Percentiles rank a stretch among this genome's conserved stretches.
Evolutionary conservation across 2,329 filamentous ascomycete species (phyloP).

Genomic region (Arthrobotrys pseudoclavata): DNA sequence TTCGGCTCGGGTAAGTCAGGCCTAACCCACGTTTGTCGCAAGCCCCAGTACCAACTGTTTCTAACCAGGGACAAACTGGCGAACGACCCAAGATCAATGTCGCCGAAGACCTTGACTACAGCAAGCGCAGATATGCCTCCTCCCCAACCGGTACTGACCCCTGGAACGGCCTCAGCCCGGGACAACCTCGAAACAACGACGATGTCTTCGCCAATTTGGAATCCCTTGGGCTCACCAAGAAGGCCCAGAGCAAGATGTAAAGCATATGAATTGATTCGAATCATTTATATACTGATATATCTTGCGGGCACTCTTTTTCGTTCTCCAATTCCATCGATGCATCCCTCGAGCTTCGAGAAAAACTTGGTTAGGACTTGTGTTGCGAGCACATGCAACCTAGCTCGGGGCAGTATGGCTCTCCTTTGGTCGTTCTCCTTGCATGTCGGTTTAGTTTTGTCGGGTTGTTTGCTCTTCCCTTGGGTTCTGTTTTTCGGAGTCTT

Average conservation of each 20-base stretch:
- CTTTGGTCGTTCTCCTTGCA: no score
- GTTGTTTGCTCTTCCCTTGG: no score
- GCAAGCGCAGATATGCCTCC: background rate
- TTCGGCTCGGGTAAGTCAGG: background rate
- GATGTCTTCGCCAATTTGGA: background rate
- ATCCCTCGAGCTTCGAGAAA: no score
- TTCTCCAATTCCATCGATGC: no score
- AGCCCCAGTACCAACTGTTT: background rate
- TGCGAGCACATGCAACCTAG: no score
- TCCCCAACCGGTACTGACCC: constrained; percentile 6
- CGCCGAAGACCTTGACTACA: constrained; percentile 12
- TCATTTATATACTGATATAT: background rate
- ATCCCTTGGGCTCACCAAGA: background rate
- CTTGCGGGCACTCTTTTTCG: no score
- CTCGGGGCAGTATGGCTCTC: no score
- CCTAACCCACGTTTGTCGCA: background rate
- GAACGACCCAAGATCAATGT: background rate
- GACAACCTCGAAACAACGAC: background rate
- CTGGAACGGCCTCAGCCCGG: background rate
- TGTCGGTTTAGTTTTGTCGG: no score
- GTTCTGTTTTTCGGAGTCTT: no score
- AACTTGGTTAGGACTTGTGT: no score
- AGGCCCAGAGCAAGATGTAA: background rate
- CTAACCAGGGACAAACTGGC: background rate
- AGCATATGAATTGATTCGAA: background rate